Evolutionary conservation across 331 rosid genomes (phyloP).

Genomic region (Erythrophleum ivorense): DNA sequence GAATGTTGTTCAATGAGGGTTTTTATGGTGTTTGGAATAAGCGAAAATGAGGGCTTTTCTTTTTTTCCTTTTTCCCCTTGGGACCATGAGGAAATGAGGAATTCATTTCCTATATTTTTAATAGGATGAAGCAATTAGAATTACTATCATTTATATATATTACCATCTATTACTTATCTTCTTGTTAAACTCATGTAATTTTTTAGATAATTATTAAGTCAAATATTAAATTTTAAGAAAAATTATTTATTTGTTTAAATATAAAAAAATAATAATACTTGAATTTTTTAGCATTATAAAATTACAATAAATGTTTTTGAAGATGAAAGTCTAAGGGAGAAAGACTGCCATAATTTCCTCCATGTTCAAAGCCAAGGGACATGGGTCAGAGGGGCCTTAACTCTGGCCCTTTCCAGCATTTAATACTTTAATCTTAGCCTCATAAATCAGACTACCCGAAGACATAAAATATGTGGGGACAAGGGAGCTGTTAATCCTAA

Average conservation of each 20-base stretch:
- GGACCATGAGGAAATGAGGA: not conserved
- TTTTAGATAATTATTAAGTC: too few relatives aligned
- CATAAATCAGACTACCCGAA: slow-evolving; percentile 35
- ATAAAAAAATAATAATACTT: not conserved
- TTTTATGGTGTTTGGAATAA: slow-evolving; percentile 46
- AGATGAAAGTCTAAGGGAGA: slow-evolving; percentile 17
- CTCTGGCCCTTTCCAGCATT: slow-evolving; percentile 56
- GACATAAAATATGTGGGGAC: not conserved
- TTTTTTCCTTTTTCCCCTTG: not conserved
- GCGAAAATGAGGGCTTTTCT: slow-evolving; percentile 27
- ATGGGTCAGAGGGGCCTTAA: slow-evolving; percentile 69
- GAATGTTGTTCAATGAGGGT: slow-evolving; percentile 41
- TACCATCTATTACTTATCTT: too few relatives aligned
- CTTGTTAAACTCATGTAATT: too few relatives aligned
- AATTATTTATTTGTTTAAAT: not conserved
- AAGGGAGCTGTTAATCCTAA: not conserved
- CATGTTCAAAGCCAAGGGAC: slow-evolving; percentile 91
- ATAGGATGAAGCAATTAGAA: not conserved
- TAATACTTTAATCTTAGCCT: slow-evolving; percentile 50
- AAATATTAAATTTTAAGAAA: not conserved
- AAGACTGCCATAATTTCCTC: slow-evolving; percentile 88
- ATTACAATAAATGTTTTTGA: not conserved
- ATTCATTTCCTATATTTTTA: not conserved
- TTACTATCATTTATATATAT: not conserved
- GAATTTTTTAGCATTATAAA: not conserved